Base-by-base conservation (phyloP, 495 filamentous ascomycete genomes). In the Aspergillus heteromorphus region DNA sequence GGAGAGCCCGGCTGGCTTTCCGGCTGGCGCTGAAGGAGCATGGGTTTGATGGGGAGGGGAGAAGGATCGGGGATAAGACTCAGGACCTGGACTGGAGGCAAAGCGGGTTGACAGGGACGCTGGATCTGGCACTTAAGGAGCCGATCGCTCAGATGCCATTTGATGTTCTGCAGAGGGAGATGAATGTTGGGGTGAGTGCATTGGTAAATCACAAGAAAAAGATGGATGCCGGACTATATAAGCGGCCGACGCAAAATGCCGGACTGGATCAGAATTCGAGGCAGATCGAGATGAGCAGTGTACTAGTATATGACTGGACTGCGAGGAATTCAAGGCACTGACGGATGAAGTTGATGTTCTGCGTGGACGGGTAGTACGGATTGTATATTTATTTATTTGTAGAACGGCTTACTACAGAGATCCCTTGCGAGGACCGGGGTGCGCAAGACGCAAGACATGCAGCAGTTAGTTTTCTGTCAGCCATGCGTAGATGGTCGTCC, bases 11-110 rank as follows among this genome's bases (percentile, higher is more conserved):
- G 29, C 60, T 68, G 17, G 85, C 85, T 0, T 72, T 92, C 34
- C 57, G 55, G 47, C 71, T 80, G 45, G 79, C 78, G 16, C 68
- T 91, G 57, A 74, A 66, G 53, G 73, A 65, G 29, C 73, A 67
- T 45, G 85, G 85, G 1, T 84, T 78, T 57, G 78, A 82, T 61
- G 48, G 58, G n/a, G 56, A 77, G 19, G 87, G 87, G 17, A 73
- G 58, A 25, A 58, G 56, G 2, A 50, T 73, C 11, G 9, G 14
- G 20, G 29, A 40, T 2, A 36, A 48, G 4, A 7, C 31, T n/a
- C n/a, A 36, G 30, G 23, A 8, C 9, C n/a, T n/a, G n/a, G n/a
- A 13, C 38, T 19, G 16, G 17, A 42, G 13, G 23, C 18, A 40
- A 41, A 45, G 30, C 38, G 18, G 5, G n/a, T 50, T n/a, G 1